Base-by-base conservation (phyloP, 2,329 filamentous ascomycete genomes). In the Teratosphaeria epicoccoides region DNA sequence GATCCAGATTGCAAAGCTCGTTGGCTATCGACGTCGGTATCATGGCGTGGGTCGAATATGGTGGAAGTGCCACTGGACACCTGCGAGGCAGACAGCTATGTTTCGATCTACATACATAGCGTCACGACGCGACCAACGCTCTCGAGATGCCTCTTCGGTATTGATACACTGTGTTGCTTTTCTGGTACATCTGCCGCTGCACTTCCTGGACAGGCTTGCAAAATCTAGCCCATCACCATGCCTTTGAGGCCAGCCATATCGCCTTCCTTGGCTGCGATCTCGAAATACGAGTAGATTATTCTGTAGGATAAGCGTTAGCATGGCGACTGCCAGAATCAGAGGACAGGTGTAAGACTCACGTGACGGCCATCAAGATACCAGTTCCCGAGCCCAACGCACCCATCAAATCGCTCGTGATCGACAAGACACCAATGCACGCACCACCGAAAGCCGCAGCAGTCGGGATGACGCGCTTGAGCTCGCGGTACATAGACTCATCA, bases 401-500 rank as follows among this genome's bases (percentile, higher is more conserved):
- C 73, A 97, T 83, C 58, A 98, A 84, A 73, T 98, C 93, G 70
- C 88, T 95, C 66, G 87, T 84, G 66, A 98, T 91, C 49, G 91
- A 97, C 59, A 98, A 83, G 62, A 87, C 91, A 77, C 93, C 93
- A 77, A 98, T 98, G 79, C 91, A 97, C 61, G 93, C 93, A 80
- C 93, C 93, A 73, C 94, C 93, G 62, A 98, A 98, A 65, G 94
- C 93, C 59, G 93, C 93, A 56, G 93, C 94, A 55, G 93, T 97
- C 58, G 93, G 94, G 60, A 98, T 98, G 66, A 98, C 93, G 67
- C 93, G 87, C 87, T 98, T 98, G 59, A 98, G 83, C 76, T 98
- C 93, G 80, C 95, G 95, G 83, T 98, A 98, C 93, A 98, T 98
- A 79, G 87, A 94, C 81, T 97, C 91, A 73, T 98, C 94, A 76